Base-by-base conservation (phyloP, 177 flowering plant genomes). In the Tripterygium wilfordii region DNA sequence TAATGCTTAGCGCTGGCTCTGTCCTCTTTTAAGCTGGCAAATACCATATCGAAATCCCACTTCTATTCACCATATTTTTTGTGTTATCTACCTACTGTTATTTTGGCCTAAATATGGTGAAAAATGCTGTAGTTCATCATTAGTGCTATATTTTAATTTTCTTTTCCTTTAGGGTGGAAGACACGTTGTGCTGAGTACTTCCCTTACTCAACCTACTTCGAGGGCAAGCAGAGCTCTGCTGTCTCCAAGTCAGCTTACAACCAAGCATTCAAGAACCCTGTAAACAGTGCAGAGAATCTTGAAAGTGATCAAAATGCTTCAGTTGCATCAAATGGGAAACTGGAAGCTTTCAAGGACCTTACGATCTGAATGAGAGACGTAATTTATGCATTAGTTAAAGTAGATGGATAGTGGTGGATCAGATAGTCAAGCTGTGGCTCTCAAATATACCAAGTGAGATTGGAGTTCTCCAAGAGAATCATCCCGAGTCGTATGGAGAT, bases 131-230 rank as follows among this genome's bases (percentile, higher is more conserved):
- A n/a, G n/a, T n/a, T n/a, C n/a, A n/a, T n/a, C n/a, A n/a, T n/a
- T n/a, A n/a, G n/a, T n/a, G n/a, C n/a, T n/a, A n/a, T n/a, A n/a
- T n/a, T n/a, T n/a, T n/a, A n/a, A n/a, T n/a, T 6, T n/a, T 43
- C 19, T 2, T 43, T 7, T 29, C 20, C 54, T 73, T 56, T 62
- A 94, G 99, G 96, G 71, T 94, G 99, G 99, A 94, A 81, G 49
- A 44, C 31, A 16, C 70, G 77, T 1, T 85, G 97, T 57, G 77
- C 88, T 0, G 84, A 83, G 56, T 74, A 73, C 70, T 94, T 94
- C 68, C 90, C 85, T 15, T 75, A 67, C 60, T 86, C 99, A 3
- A 75, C 83, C 14, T 83, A 87, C 64, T 94, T 94, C 48, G 86
- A 73, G 49, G 99, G 99, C 22, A 64, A 39, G 6, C 56, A 17